A percentile compares a stretch with the other conserved stretches of the same genome.
These are phyloP conservation scores for Aureobasidium melanogenum DNA, from an alignment of 2,329 filamentous ascomycete genomes.

Conservation along the genomic window DNA sequence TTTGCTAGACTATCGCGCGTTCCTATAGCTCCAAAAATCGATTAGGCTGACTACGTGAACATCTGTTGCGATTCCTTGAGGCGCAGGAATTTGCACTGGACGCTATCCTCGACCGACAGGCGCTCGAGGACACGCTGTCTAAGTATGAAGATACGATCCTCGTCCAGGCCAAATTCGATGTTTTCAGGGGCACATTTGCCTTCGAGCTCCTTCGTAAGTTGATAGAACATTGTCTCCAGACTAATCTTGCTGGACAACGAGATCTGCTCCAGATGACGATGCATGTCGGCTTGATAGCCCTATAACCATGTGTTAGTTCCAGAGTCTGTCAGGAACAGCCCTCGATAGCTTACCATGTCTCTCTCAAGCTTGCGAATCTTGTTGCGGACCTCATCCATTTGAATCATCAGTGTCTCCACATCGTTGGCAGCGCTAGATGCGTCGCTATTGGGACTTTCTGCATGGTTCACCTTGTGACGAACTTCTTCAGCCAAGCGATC, in stretches of 20 bases:
- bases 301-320: no score
- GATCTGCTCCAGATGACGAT: not conserved
- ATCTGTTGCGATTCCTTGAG: not conserved
- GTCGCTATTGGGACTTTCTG: not conserved
- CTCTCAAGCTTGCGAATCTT: not conserved
- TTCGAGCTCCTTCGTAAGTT: not conserved
- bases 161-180: not conserved
- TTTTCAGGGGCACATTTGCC: not conserved
- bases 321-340: no score
- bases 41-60: not conserved
- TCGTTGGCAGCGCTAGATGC: not conserved
- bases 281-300: not conserved
- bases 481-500: not conserved
- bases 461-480: not conserved
- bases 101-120: not conserved
- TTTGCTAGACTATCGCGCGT: no score
- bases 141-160: not conserved
- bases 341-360: no score
- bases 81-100: not conserved
- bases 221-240: not conserved
- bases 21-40: no score
- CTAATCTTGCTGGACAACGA: not conserved
- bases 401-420: not conserved
- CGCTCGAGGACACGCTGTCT: conserved; percentile 1
- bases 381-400: not conserved